Conservation (phyloP, 352 stramenopile genomes). For the Globisporangium spiculum region DNA sequence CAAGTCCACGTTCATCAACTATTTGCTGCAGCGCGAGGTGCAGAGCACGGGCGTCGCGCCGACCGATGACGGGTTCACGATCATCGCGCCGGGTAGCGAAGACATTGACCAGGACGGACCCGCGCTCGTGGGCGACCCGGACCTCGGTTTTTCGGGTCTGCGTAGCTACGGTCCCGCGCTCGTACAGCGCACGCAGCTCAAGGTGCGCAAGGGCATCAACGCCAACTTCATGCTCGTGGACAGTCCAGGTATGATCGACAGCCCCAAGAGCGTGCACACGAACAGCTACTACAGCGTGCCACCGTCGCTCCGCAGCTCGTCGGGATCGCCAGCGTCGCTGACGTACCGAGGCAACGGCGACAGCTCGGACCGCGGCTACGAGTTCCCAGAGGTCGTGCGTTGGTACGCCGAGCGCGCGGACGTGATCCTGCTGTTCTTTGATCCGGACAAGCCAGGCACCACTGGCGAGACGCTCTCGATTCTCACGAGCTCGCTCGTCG, state of each 20-base stretch:
- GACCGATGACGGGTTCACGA: slow-evolving; percentile 99
- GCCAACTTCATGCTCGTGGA: slow-evolving; percentile 99
- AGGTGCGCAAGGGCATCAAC: slow-evolving; percentile 92
- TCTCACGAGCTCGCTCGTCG: slow-evolving; percentile 94
- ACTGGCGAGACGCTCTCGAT: slow-evolving; percentile 99
- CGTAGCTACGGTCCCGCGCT: slow-evolving; percentile 95
- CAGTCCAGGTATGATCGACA: slow-evolving; percentile 99
- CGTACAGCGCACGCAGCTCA: slow-evolving; percentile 98
- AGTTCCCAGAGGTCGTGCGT: slow-evolving; percentile 95
- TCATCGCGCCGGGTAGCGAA: slow-evolving; percentile 95
- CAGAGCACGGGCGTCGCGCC: slow-evolving; percentile 99
- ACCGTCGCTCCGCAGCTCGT: slow-evolving; percentile 25
- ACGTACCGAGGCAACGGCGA: slow-evolving; percentile 44
- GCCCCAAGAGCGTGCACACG: slow-evolving; percentile 77
- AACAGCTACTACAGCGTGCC: slow-evolving; percentile 49
- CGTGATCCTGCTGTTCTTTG: slow-evolving; percentile 99
- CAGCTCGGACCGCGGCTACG: slow-evolving; percentile 92
- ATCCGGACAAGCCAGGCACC: slow-evolving; percentile 99
- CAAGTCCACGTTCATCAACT: slow-evolving; percentile 99
- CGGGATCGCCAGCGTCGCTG: slow-evolving; percentile 13
- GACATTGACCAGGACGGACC: slow-evolving; percentile 98
- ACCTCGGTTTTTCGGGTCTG: slow-evolving; percentile 97
- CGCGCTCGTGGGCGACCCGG: slow-evolving; percentile 94
- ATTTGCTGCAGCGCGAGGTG: slow-evolving; percentile 93
- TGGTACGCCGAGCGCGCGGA: slow-evolving; percentile 99